phyloP scores from a whole-genome alignment of 2,329 filamentous ascomycete species.

The Alternaria incomplexa region DNA sequence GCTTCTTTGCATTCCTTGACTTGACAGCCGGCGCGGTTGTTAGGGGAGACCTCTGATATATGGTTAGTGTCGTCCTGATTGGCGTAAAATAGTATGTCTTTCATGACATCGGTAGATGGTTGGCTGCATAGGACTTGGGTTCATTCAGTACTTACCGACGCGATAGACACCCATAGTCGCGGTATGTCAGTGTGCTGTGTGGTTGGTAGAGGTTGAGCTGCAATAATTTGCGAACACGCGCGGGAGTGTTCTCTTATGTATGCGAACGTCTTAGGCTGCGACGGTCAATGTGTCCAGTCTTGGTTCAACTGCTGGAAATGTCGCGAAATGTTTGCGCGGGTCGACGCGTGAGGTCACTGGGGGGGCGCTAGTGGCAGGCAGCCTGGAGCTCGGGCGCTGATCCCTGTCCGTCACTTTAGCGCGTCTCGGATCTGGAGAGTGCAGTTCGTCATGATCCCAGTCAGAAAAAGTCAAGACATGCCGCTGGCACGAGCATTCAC shows the following conservation, averaged over 20 bases:
- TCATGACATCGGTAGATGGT: not conserved
- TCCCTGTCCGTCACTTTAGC: conserved; percentile 10
- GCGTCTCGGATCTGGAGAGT: conserved; percentile 16
- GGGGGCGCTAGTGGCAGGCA: conserved; percentile 15
- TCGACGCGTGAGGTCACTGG: conserved; percentile 17
- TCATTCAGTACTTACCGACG: conserved; percentile 24
- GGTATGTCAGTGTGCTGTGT: conserved; percentile 1
- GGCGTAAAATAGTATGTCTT: not conserved
- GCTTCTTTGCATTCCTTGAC: conserved; percentile 74
- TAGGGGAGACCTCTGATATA: conserved; percentile 43
- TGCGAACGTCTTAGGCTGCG: not conserved
- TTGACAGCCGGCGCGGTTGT: conserved; percentile 75
- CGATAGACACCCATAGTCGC: conserved; percentile 36
- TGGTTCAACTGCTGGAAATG: not conserved
- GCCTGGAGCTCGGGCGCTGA: conserved; percentile 8
- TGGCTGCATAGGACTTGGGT: not conserved
- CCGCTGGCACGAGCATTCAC: conserved; percentile 21
- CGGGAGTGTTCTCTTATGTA: conserved; percentile 4
- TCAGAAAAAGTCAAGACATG: conserved; percentile 34
- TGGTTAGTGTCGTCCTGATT: not conserved
- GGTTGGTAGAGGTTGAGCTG: not conserved
- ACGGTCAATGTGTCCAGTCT: not conserved
- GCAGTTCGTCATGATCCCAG: conserved; percentile 29
- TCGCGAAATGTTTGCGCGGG: conserved; percentile 14
- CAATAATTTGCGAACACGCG: not conserved